A percentile compares a stretch with the other conserved stretches of the same genome.
Evolutionary conservation across 2,329 filamentous ascomycete species (phyloP).

Genomic region (Dryadomyces quercivorus): DNA sequence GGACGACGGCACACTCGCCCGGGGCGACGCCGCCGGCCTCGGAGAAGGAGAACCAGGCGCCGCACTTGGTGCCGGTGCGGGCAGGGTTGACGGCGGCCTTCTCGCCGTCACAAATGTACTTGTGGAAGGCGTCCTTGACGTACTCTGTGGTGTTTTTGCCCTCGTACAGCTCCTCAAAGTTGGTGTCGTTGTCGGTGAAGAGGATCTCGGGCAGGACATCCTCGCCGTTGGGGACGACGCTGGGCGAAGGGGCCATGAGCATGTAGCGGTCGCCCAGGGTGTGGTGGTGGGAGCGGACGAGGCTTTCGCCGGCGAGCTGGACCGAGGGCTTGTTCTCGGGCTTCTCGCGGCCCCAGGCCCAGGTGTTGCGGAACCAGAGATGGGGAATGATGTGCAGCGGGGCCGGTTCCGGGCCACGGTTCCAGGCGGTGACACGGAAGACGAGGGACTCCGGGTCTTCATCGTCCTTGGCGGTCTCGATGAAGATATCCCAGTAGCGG

Average conservation of each 20-base stretch:
- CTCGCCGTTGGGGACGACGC: constrained; percentile 62
- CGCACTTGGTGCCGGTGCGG: constrained; percentile 72
- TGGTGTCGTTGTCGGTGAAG: constrained; percentile 95
- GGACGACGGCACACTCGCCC: constrained; percentile 88
- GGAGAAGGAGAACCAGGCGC: constrained; percentile 86
- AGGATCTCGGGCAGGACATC: constrained; percentile 78
- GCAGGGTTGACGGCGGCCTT: constrained; percentile 72
- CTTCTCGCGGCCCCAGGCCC: constrained; percentile 80
- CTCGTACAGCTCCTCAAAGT: constrained; percentile 64
- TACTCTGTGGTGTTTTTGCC: constrained; percentile 70
- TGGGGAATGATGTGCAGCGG: constrained; percentile 90
- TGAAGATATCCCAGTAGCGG: constrained; percentile 93
- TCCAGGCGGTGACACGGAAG: constrained; percentile 94
- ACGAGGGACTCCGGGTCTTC: constrained; percentile 83
- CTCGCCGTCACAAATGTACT: constrained; percentile 71
- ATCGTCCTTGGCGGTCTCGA: constrained; percentile 90
- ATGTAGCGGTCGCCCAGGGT: constrained; percentile 74
- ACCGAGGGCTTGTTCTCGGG: constrained; percentile 72
- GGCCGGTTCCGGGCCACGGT: constrained; percentile 79
- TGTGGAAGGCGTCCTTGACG: constrained; percentile 92
- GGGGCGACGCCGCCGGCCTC: constrained; percentile 78
- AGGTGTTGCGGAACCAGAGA: constrained; percentile 95
- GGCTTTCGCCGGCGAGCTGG: constrained; percentile 48
- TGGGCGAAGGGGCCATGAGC: constrained; percentile 79
- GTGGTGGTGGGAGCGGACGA: constrained; percentile 66